Evolutionary conservation across 1,139 yeast species (phyloP).

Genomic region (Geotrichum citri-aurantii): DNA sequence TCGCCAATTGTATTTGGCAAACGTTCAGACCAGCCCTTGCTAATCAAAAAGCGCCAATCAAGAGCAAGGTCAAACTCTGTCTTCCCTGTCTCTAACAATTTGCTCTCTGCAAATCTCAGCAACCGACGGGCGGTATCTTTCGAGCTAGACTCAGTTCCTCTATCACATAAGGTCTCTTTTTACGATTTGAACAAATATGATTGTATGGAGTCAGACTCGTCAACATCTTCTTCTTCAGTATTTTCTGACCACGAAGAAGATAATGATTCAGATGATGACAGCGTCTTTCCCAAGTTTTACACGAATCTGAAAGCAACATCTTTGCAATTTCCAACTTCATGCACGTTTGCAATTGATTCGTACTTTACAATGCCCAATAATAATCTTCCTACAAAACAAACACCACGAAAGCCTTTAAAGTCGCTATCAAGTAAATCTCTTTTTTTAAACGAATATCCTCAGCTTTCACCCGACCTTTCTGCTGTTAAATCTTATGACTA

Average conservation of each 20-base stretch:
- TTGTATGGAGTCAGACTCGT: slow-evolving; percentile 3
- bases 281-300: neutral
- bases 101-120: neutral
- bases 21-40: slow-evolving; percentile 17
- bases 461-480: slow-evolving; percentile 7
- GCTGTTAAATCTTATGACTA: neutral
- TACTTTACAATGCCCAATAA: slow-evolving; percentile 15
- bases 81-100: neutral
- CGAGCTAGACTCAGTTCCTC: slow-evolving; percentile 16
- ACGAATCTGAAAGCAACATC: neutral
- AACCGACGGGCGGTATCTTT: slow-evolving; percentile 5
- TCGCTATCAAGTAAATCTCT: slow-evolving; percentile 22
- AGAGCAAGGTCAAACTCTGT: slow-evolving; percentile 10
- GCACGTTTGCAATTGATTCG: slow-evolving; percentile 14
- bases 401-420: slow-evolving; percentile 16
- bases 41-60: slow-evolving; percentile 13
- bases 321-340: slow-evolving; percentile 4
- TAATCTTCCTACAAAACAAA: slow-evolving; percentile 13
- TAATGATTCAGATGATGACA: slow-evolving; percentile 2
- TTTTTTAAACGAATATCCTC: slow-evolving; percentile 6
- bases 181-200: slow-evolving; percentile 4
- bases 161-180: slow-evolving; percentile 21
- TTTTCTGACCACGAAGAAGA: slow-evolving; percentile 9
- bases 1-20: slow-evolving; percentile 12
- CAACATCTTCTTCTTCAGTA: neutral